Evolutionary conservation across 768 basidiomycete species (phyloP).

Genomic region (Lactarius deliciosus): DNA sequence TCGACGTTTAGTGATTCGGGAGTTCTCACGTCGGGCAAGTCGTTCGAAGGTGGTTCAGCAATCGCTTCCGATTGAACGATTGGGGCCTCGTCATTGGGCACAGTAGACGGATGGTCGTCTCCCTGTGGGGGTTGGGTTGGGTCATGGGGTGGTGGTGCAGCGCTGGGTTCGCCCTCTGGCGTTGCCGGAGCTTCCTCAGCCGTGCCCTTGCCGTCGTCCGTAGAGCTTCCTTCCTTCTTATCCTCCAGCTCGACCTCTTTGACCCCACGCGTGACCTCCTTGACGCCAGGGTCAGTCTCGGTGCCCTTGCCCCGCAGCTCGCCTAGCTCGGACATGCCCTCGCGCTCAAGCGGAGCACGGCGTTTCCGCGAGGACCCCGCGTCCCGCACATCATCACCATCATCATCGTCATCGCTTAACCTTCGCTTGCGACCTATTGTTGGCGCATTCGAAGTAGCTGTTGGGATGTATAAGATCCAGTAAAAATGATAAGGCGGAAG

Average conservation of each 20-base stretch:
- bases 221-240: slow-evolving; percentile 17
- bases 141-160: slow-evolving; percentile 10
- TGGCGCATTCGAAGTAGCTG: slow-evolving; percentile 76
- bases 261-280: slow-evolving; percentile 70
- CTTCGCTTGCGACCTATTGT: slow-evolving; percentile 67
- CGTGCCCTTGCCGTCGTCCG: slow-evolving; percentile 14
- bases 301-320: slow-evolving; percentile 36
- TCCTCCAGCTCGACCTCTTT: slow-evolving; percentile 65
- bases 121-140: slow-evolving; percentile 2
- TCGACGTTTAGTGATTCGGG: background rate
- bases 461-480: slow-evolving; percentile 18
- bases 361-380: slow-evolving; percentile 29
- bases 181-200: background rate
- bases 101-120: slow-evolving; percentile 14
- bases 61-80: slow-evolving; percentile 12
- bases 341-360: slow-evolving; percentile 26
- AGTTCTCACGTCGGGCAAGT: slow-evolving; percentile 4
- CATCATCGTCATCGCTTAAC: slow-evolving; percentile 43
- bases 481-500: slow-evolving; percentile 10
- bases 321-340: slow-evolving; percentile 29
- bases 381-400: slow-evolving; percentile 35
- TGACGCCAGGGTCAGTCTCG: slow-evolving; percentile 53
- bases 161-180: slow-evolving; percentile 9
- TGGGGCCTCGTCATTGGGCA: slow-evolving; percentile 11
- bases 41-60: slow-evolving; percentile 9